A percentile compares a stretch with the other conserved stretches of the same genome.
Conservation (phyloP, 768 basidiomycete species). For the Chalciporus chontae region DNA sequence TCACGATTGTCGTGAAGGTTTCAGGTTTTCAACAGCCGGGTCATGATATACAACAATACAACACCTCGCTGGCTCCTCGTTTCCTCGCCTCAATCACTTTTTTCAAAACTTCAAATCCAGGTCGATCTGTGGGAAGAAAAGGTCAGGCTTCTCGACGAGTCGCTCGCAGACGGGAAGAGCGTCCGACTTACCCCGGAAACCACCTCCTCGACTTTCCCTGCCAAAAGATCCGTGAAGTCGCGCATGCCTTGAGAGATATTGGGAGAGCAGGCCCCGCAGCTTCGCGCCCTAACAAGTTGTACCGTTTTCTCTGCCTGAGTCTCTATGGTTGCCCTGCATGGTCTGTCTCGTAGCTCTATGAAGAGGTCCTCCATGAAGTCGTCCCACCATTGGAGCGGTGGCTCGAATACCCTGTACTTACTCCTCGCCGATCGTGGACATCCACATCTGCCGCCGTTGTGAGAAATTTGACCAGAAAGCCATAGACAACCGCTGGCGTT, state of each 20-base stretch:
- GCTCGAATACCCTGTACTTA: not conserved
- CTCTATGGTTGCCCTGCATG: conserved; percentile 12
- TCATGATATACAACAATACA: not conserved
- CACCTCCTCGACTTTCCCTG: conserved; percentile 7
- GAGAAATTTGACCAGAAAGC: conserved; percentile 1
- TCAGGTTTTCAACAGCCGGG: too few species aligned
- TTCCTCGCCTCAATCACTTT: not conserved
- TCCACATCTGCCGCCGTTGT: not conserved
- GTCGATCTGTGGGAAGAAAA: conserved; percentile 3
- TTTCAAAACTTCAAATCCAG: not conserved
- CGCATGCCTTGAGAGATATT: conserved; percentile 10
- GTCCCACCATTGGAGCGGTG: conserved; percentile 21
- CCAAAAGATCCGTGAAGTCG: conserved; percentile 12
- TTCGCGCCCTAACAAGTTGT: not conserved
- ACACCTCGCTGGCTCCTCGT: not conserved
- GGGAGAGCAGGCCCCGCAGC: conserved; percentile 4
- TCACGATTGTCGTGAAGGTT: too few species aligned
- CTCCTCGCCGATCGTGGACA: not conserved
- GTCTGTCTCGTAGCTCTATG: conserved; percentile 14
- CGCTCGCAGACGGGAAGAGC: too few species aligned
- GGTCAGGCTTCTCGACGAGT: not conserved
- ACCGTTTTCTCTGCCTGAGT: not conserved
- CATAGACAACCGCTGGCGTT: conserved; percentile 1
- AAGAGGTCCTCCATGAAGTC: conserved; percentile 15
- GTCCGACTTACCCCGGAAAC: conserved; percentile 14